These are phyloP conservation scores for Hura crepitans DNA, from an alignment of 441 rosid genomes.

Conservation along the genomic window DNA sequence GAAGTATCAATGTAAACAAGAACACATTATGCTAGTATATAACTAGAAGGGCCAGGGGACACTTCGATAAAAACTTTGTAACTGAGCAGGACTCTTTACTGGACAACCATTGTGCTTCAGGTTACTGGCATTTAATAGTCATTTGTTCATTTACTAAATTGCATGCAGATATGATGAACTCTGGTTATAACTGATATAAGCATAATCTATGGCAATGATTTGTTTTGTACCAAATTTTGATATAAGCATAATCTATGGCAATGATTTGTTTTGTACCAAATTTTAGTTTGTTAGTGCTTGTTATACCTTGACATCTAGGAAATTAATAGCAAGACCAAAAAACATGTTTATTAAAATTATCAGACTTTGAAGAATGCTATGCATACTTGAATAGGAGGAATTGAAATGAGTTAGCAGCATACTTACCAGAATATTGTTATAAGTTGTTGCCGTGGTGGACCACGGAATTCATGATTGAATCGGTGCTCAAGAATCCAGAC, in stretches of 20 bases:
- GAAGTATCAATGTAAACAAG: constrained; percentile 13
- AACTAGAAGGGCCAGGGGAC: background rate
- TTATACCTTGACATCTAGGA: constrained; percentile 9
- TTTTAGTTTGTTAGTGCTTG: background rate
- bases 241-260: background rate
- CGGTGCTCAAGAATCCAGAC: constrained; percentile 98
- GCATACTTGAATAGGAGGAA: background rate
- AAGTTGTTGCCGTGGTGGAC: constrained; percentile 79
- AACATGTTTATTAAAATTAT: constrained; percentile 2
- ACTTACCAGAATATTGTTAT: constrained; percentile 78
- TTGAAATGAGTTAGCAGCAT: constrained; percentile 10
- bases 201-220: background rate
- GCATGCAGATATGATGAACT: background rate
- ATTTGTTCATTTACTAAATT: too few species aligned
- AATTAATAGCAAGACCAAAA: background rate
- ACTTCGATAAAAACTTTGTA: background rate
- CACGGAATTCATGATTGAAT: constrained; percentile 74
- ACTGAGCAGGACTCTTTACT: background rate
- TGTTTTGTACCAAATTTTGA: background rate
- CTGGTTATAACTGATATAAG: background rate
- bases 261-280: background rate
- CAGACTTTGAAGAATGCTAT: background rate
- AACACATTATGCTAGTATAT: background rate
- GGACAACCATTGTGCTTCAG: background rate
- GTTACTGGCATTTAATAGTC: background rate